Evolutionary conservation across 345 rosid genomes (phyloP), one percentile per base, ranked within the genome.

Genomic region (Corchorus olitorius): DNA sequence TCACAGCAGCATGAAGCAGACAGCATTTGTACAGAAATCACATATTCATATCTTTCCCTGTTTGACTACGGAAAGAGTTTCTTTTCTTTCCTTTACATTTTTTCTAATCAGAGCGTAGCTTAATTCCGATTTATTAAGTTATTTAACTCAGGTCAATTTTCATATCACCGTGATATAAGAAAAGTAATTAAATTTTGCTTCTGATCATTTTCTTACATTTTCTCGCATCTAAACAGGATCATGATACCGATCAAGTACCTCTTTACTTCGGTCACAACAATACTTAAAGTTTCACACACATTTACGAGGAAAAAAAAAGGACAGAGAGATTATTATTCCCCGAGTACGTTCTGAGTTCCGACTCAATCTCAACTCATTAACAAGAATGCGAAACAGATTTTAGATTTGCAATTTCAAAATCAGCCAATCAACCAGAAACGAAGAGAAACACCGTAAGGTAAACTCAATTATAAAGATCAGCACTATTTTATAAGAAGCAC

Each of bases 281-380:
- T 16, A 16, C 64, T n/a, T 49, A 19, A 71, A 65, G 43, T 58
- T 52, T 76, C 37, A 54, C 46, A 9, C 27, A 27, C 27, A 27
- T 27, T 27, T 27, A 27, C 27, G 27, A 27, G 27, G 27, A 27
- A 27, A 54, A 19, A 43, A 66, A n/a, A 22, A 55, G 8, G 53
- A 35, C 41, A 68, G 77, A 61, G 5, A 75, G 13, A 59, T 45
- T 43, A 22, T 62, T 69, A 70, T 67, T 46, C 16, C 22, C 68
- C 62, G 65, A 53, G 70, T 62, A 63, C 41, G 33, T 35, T 65
- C 27, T 27, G 27, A 70, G 45, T 37, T 19, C 34, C 43, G 16
- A 46, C 6, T 54, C 55, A 74, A 60, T 52, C 61, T 27, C 49
- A 20, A 22, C 78, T 78, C 50, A 65, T 35, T 27, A 39, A 68